Conservation (phyloP, 495 filamentous ascomycete species). For the Hyaloscypha finlandica region DNA sequence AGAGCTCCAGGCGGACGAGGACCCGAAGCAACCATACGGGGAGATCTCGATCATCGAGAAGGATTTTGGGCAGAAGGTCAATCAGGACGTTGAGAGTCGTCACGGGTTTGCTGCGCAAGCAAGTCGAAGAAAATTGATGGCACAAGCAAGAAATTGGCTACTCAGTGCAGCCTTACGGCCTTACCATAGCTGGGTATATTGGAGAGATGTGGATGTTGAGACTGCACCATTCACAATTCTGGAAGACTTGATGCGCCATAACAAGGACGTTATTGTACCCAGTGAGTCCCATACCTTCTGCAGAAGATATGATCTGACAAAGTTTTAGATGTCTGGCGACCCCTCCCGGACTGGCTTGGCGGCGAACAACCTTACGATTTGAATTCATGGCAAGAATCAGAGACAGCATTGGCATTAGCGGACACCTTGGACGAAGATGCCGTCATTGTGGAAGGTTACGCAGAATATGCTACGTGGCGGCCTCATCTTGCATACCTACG, state of each 20-base stretch:
- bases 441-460: slow-evolving; percentile 98
- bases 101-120: slow-evolving; percentile 98
- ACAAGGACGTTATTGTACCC: slow-evolving; percentile 98
- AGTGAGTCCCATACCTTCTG: slow-evolving; percentile 62
- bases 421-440: slow-evolving; percentile 97
- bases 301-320: slow-evolving; percentile 6
- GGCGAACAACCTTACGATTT: slow-evolving; percentile 99
- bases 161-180: slow-evolving; percentile 91
- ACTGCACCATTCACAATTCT: slow-evolving; percentile 95
- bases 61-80: slow-evolving; percentile 97
- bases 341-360: slow-evolving; percentile 97
- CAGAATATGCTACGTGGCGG: slow-evolving; percentile 98
- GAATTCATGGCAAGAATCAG: slow-evolving; percentile 99
- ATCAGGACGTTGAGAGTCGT: slow-evolving; percentile 95
- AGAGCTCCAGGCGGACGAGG: slow-evolving; percentile 76
- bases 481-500: slow-evolving; percentile 96
- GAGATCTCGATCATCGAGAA: slow-evolving; percentile 99
- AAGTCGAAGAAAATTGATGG: slow-evolving; percentile 92
- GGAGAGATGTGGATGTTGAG: slow-evolving; percentile 98
- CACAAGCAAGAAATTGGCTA: slow-evolving; percentile 96
- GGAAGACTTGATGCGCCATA: slow-evolving; percentile 97
- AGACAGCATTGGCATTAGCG: slow-evolving; percentile 90
- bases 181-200: slow-evolving; percentile 99
- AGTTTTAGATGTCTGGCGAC: slow-evolving; percentile 89
- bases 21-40: slow-evolving; percentile 81